phyloP scores from a whole-genome alignment of 192 early-diverging fungal species.

The Jimgerdemannia flammicorona region DNA sequence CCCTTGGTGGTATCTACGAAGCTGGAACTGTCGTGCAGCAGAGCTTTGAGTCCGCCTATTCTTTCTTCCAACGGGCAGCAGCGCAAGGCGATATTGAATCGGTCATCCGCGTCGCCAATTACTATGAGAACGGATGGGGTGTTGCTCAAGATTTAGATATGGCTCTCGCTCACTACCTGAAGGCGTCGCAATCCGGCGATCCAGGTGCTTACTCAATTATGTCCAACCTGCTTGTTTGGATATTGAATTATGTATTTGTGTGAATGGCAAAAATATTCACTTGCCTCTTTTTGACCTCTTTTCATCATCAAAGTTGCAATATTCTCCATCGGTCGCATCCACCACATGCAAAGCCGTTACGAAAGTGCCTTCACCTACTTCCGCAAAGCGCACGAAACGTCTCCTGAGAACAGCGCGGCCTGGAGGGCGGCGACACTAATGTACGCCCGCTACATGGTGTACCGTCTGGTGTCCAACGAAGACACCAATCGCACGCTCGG shows the following conservation, averaged over 20 bases:
- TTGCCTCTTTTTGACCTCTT: background rate
- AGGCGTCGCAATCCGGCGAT: slow-evolving; percentile 23
- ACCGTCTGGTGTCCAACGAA: slow-evolving; percentile 1
- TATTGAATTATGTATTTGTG: slow-evolving; percentile 13
- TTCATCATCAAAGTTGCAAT: slow-evolving; percentile 12
- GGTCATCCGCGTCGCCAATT: slow-evolving; percentile 24
- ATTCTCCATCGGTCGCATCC: slow-evolving; percentile 26
- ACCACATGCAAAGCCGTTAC: slow-evolving; percentile 21
- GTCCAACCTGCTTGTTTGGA: background rate
- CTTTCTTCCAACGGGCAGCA: slow-evolving; percentile 32
- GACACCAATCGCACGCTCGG: slow-evolving; percentile 13
- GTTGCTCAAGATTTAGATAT: slow-evolving; percentile 25
- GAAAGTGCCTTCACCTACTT: slow-evolving; percentile 25
- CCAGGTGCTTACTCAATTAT: background rate
- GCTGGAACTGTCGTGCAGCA: slow-evolving; percentile 21
- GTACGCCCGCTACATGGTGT: slow-evolving; percentile 22
- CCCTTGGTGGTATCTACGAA: slow-evolving; percentile 34
- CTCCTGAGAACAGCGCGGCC: slow-evolving; percentile 4
- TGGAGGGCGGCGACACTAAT: slow-evolving; percentile 21
- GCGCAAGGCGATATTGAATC: slow-evolving; percentile 28
- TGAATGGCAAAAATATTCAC: background rate
- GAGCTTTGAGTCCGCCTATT: slow-evolving; percentile 23
- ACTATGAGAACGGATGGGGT: slow-evolving; percentile 36
- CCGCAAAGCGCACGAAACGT: slow-evolving; percentile 12
- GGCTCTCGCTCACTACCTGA: slow-evolving; percentile 19